Evolutionary conservation across 169 alveolate species (phyloP), one percentile per base, ranked within the genome.

Genomic region (Eimeria tenella): DNA sequence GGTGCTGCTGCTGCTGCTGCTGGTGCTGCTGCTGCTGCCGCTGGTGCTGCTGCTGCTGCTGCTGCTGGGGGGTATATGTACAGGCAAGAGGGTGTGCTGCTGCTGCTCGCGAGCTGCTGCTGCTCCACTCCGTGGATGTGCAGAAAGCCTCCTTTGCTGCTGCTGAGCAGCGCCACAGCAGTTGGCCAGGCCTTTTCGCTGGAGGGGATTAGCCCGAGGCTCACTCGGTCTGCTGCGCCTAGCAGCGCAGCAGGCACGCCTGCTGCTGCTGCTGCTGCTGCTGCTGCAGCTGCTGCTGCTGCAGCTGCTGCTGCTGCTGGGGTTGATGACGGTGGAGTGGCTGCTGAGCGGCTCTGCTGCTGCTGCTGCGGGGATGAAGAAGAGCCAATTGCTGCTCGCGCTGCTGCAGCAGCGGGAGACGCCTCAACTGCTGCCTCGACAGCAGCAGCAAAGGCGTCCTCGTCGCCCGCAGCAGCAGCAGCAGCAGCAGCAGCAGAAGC

Each of bases 161-260:
- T 88, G 93, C 95, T 90, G 50, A 96, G 65, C 52, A 96, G 55
- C 15, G 83, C 23, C 56, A 96, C 93, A 1, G 98, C 97, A n/a
- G 97, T 93, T 0, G 55, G 62, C 98, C 98, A 96, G 60, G 97
- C 97, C 3, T 68, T 63, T 63, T 75, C 71, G 53, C 97, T 95
- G 31, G 95, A 58, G 17, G 98, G 98, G 50, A 96, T 49, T 23
- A 96, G 93, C 5, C 98, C 98, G 49, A 96, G 93, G 4, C 94
- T 23, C 21, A 96, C 86, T 21, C 97, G 52, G 52, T 96, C 93
- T 17, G 96, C 96, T 55, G 82, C 93, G 21, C 96, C 94, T 17
- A 90, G 25, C n/a, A 71, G 62, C 4, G 25, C 55, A 31, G 75
- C 93, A 70, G 86, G 93, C 23, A 68, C 19, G 1, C 75, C 49